phyloP scores from a whole-genome alignment of 2,329 filamentous ascomycete genomes.

The Coniosporium tulheliwenetii region DNA sequence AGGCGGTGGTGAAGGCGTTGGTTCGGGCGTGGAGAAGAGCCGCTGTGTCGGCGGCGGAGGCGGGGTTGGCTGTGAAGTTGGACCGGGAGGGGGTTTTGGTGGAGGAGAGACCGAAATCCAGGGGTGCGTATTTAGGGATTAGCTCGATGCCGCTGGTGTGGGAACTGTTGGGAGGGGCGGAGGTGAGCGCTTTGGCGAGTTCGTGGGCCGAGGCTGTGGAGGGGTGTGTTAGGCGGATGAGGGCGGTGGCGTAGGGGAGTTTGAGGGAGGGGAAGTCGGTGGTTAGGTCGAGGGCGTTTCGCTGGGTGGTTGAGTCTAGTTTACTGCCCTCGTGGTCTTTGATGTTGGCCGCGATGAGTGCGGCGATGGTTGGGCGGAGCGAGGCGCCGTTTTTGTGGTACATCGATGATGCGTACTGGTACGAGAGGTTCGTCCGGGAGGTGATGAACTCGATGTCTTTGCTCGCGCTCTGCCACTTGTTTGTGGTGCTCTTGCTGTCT shows the following conservation, averaged over 20 bases:
- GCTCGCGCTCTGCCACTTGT: constrained; percentile 42
- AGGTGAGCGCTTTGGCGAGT: constrained; percentile 38
- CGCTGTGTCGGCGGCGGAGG: constrained; percentile 10
- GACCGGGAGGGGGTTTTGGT: constrained; percentile 8
- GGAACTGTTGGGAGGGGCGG: constrained; percentile 8
- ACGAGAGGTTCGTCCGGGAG: constrained; percentile 31
- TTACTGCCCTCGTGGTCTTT: constrained; percentile 21
- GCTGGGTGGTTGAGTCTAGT: constrained; percentile 26
- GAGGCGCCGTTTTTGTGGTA: constrained; percentile 45
- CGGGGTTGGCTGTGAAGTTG: constrained; percentile 10
- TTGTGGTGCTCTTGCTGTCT: constrained; percentile 15
- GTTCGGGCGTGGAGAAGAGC: constrained; percentile 25
- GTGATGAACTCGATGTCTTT: constrained; percentile 47
- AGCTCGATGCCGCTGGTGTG: constrained; percentile 24
- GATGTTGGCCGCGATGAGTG: constrained; percentile 33
- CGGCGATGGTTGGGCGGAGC: constrained; percentile 36
- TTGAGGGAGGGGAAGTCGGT: constrained; percentile 39
- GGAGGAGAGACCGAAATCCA: constrained; percentile 14
- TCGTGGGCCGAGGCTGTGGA: constrained; percentile 43
- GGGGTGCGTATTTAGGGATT: constrained; percentile 31
- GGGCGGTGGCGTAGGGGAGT: constrained; percentile 29
- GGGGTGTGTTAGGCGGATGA: constrained; percentile 41
- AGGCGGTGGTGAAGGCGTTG: constrained; percentile 41
- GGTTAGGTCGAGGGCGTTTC: constrained; percentile 37
- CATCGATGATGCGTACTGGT: constrained; percentile 33